Evolutionary conservation across 306 rosid genomes (phyloP), one percentile per base, ranked within the genome.

Genomic region (Albizia julibrissin): DNA sequence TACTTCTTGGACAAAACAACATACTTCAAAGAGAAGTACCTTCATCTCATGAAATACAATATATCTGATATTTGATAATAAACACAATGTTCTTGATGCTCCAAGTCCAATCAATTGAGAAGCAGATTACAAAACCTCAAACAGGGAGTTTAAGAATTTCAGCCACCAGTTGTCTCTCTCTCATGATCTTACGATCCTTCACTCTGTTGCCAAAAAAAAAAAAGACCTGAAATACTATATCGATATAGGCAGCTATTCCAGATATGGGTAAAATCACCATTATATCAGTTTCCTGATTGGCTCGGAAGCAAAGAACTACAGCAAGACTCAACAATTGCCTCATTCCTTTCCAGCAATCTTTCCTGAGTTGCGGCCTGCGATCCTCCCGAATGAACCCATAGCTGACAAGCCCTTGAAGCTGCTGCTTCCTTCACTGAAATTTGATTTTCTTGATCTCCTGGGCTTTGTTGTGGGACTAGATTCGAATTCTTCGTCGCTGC

Each of bases 361-460:
- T 39, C 90, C 97, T 5, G 94, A 87, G 77, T 85, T 87, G 67
- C 88, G 92, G 71, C 90, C 86, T 0, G 84, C 83, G 31, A 91
- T 82, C 85, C 79, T 94, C 58, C 97, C 87, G 14, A 94, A 89
- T 4, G 97, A 91, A 65, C 95, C 87, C 86, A 94, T 76, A 72
- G 97, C 84, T 0, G 97, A 90, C 86, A 92, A 85, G 71, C 94
- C 84, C 90, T 94, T 92, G 85, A 94, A 91, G 87, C 98, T 94
- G 85, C 94, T 92, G 85, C 98, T 94, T 43, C 97, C 98, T 81
- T 94, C 97, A 34, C 94, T 87, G 85, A 86, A 86, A 80, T 94
- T 94, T 6, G 97, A 92, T 91, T 82, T 94, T 72, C 94, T 88
- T 44, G 91, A 91, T 78, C 84, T 89, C 85, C 94, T 91, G 56